These are phyloP conservation scores for Mycena sp. DNA, from an alignment of 1,284 basidiomycete genomes.

Conservation along the genomic window DNA sequence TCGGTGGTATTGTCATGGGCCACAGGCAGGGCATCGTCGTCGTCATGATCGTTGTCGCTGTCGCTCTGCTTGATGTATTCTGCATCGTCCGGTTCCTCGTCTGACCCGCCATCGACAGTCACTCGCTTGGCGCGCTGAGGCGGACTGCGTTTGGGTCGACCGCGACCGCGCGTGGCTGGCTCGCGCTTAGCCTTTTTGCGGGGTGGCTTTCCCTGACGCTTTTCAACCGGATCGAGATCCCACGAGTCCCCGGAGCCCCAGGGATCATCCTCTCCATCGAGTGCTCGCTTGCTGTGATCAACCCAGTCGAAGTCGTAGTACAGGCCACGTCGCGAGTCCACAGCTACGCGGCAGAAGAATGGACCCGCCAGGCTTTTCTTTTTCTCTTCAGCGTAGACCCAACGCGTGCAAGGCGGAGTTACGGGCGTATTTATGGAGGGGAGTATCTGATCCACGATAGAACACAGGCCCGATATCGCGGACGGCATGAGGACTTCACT, in stretches of 20 bases:
- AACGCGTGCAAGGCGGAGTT: conserved; percentile 31
- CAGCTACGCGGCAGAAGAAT: conserved; percentile 68
- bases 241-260: conserved; percentile 26
- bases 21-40: conserved; percentile 22
- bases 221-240: conserved; percentile 15
- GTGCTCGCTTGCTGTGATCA: conserved; percentile 51
- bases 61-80: conserved; percentile 24
- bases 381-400: conserved; percentile 22
- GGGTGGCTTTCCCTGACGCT: conserved; percentile 2
- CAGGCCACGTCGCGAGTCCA: conserved; percentile 65
- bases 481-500: conserved; percentile 58
- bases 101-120: conserved; percentile 6
- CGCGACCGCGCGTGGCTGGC: no score
- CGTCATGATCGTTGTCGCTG: conserved; percentile 32
- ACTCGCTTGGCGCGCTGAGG: conserved; percentile 20
- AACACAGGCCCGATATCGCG: conserved; percentile 61
- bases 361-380: conserved; percentile 37
- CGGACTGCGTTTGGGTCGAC: neutral
- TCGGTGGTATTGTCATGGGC: conserved; percentile 27
- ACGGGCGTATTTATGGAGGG: neutral
- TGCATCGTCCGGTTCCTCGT: conserved; percentile 33
- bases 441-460: conserved; percentile 48
- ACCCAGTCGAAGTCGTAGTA: conserved; percentile 74
- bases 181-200: conserved; percentile 23
- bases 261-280: conserved; percentile 30